Base-by-base conservation (phyloP, 179 eudicot genomes). In the Beta corolliflora region DNA sequence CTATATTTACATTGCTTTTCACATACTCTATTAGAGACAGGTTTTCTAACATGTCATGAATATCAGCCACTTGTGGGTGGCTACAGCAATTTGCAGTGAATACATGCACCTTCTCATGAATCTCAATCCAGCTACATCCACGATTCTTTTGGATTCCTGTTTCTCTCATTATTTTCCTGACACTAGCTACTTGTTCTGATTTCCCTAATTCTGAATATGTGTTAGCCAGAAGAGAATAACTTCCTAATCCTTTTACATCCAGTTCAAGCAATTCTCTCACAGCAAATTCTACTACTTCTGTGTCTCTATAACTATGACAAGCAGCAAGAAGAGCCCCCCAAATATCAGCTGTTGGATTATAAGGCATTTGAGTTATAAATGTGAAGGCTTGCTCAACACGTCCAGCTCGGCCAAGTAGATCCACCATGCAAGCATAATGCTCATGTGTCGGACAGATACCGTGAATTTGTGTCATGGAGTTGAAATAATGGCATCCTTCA, bases 351-450 rank as follows among this genome's bases (percentile, higher is more conserved):
- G 83, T 84, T 56, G 90, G 82, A 69, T 76, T 75, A 52, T 88
- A 61, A 0, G 92, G 91, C 88, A 88, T 88, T 65, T 44, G 81
- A 61, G 73, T 79, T 46, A 89, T 87, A n/a, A 89, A 84, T 63
- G 70, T 71, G 77, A 82, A 84, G 61, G 91, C 92, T 83, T 90
- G 89, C 9, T 83, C 85, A 76, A 92, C 80, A 45, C 88, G 88
- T n/a, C 95, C 93, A 23, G 89, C 86, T 76, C 93, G 93, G 16
- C 93, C 95, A 66, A 91, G 87, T 83, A 92, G 88, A 85, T 92
- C 95, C 71, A 92, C 89, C 92, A 92, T 87, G 81, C 95, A 92
- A 58, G 92, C 88, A 58, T 88, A 89, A 73, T 92, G 95, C 85
- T 82, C 87, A 25, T 80, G 85, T 23, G 84, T 79, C 3, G 88